phyloP scores from a whole-genome alignment of 805 yeast species.

The Jamesozyma hellenica region DNA sequence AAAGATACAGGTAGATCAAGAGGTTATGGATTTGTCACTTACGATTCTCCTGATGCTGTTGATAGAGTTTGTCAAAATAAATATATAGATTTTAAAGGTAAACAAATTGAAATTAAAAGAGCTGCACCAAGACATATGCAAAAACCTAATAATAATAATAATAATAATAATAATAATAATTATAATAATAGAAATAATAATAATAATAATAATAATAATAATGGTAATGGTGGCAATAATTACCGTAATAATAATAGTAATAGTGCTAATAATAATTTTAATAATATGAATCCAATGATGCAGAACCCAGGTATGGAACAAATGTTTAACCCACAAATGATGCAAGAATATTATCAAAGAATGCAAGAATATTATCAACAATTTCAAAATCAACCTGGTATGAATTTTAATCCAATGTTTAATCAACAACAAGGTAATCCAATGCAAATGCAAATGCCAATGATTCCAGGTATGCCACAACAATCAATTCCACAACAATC shows the following conservation, averaged over 20 bases:
- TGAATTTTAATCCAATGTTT: constrained; percentile 25
- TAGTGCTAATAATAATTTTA: neutral
- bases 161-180: neutral
- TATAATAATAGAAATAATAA: neutral
- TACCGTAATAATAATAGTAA: neutral
- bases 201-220: neutral
- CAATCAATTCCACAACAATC: constrained; percentile 5
- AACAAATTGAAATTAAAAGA: constrained; percentile 71
- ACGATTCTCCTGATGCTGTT: constrained; percentile 89
- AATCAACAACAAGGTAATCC: constrained; percentile 22
- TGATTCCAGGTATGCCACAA: constrained; percentile 6
- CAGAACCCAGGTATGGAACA: constrained; percentile 10
- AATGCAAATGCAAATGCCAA: constrained; percentile 27
- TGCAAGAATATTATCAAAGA: constrained; percentile 54
- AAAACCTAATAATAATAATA: constrained; percentile 11
- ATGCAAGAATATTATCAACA: constrained; percentile 42
- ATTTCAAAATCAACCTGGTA: constrained; percentile 28
- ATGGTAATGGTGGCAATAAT: neutral
- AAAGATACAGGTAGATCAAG: constrained; percentile 94
- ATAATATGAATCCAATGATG: neutral
- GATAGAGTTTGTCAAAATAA: constrained; percentile 77
- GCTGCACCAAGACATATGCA: constrained; percentile 77
- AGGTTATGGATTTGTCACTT: constrained; percentile 95
- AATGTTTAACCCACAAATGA: constrained; percentile 41
- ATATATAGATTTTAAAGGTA: constrained; percentile 76